phyloP scores from a whole-genome alignment of 2,329 filamentous ascomycete species.

The Fusarium setosum region DNA sequence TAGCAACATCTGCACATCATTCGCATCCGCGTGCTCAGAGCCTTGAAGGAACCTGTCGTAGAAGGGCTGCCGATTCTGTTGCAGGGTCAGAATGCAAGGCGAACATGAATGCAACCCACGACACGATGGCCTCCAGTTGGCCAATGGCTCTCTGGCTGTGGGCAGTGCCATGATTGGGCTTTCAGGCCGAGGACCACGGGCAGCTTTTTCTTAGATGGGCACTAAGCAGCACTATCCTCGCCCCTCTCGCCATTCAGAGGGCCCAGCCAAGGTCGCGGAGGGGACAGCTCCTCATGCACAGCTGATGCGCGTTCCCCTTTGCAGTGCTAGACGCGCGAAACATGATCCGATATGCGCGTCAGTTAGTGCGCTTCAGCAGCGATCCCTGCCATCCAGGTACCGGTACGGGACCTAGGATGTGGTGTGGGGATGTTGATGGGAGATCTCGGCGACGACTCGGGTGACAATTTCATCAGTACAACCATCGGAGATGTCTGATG shows the following conservation, averaged over 20 bases:
- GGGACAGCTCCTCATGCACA: slow-evolving; percentile 35
- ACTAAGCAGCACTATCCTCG: slow-evolving; percentile 16
- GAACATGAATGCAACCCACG: slow-evolving; percentile 28
- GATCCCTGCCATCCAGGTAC: slow-evolving; percentile 42
- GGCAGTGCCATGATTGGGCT: slow-evolving; percentile 42
- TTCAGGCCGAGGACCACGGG: slow-evolving; percentile 5
- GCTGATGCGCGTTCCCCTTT: slow-evolving; percentile 45
- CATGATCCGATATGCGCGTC: slow-evolving; percentile 47
- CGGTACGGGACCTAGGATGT: slow-evolving; percentile 33
- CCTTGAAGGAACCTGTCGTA: neutral
- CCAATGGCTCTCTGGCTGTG: slow-evolving; percentile 39
- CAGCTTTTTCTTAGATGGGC: neutral
- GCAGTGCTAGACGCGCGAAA: slow-evolving; percentile 44
- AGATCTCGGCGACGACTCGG: slow-evolving; percentile 38
- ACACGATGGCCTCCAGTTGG: slow-evolving; percentile 35
- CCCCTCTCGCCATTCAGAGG: slow-evolving; percentile 17
- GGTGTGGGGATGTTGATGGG: slow-evolving; percentile 36
- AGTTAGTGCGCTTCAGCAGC: slow-evolving; percentile 43
- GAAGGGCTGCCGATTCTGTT: slow-evolving; percentile 8
- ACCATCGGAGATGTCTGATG: slow-evolving; percentile 25
- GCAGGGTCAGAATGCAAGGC: slow-evolving; percentile 25
- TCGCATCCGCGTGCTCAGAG: slow-evolving; percentile 6
- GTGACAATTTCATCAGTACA: slow-evolving; percentile 35
- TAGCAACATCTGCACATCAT: slow-evolving; percentile 40
- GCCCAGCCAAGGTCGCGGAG: slow-evolving; percentile 9